These are phyloP conservation scores for Pichia nanzhaoensis DNA, from an alignment of 805 yeast species.

Conservation along the genomic window DNA sequence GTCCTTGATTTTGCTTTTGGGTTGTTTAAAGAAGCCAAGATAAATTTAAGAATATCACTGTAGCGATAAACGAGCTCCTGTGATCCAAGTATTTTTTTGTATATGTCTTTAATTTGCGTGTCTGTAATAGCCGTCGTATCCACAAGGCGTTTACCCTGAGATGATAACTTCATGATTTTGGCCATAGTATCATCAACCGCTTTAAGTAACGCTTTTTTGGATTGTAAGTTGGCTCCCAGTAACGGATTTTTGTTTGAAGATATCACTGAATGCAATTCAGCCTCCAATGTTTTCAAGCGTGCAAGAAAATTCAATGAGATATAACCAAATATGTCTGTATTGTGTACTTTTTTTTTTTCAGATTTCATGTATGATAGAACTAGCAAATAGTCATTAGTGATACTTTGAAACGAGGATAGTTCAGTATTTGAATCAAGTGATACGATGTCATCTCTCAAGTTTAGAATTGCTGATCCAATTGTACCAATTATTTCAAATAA, in stretches of 20 bases:
- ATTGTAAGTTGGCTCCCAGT: neutral
- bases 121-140: constrained; percentile 1
- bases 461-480: constrained; percentile 46
- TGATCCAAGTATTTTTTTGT: constrained; percentile 24
- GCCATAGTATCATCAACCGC: neutral
- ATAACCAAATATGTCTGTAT: neutral
- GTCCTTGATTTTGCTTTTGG: constrained; percentile 48
- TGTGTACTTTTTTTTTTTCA: too few species aligned
- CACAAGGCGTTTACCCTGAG: neutral
- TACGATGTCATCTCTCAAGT: constrained; percentile 22
- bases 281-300: neutral
- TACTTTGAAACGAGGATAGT: constrained; percentile 6
- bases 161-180: neutral
- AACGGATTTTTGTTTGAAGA: neutral
- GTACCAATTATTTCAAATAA: constrained; percentile 56
- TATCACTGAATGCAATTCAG: neutral
- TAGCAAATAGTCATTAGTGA: neutral
- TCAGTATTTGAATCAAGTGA: constrained; percentile 2
- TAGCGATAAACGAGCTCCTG: constrained; percentile 35
- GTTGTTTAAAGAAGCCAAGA: constrained; percentile 43
- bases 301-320: neutral
- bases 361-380: constrained; percentile 2
- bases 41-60: constrained; percentile 44
- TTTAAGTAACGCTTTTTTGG: constrained; percentile 1
- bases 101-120: constrained; percentile 10